Base-by-base conservation (phyloP, 345 rosid species). In the Salix koriyanagi region DNA sequence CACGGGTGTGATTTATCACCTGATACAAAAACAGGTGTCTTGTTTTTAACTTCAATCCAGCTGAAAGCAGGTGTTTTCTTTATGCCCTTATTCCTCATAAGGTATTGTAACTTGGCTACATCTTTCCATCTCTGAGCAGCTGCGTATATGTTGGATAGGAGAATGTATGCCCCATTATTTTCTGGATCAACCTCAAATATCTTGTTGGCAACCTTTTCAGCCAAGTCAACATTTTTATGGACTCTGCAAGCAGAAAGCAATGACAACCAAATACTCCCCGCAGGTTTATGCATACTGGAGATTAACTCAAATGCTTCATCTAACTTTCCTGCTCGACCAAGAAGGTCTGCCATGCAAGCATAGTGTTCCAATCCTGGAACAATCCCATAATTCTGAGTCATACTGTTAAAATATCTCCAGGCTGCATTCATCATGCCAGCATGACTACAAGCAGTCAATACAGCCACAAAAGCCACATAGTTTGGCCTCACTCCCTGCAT, bases 401-500 rank as follows among this genome's bases (percentile, higher is more conserved):
- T 94, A 77, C 79, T 42, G 70, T 85, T 81, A 76, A 92, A 92
- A 82, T 87, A 86, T 3, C 69, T 80, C 90, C 94, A 84, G 28
- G 88, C 96, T 83, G 85, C 87, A 50, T 89, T 88, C 10, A 87
- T 73, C 68, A 94, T 84, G 60, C 97, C 98, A 8, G 90, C 87
- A 79, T 92, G 96, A 85, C 94, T 94, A 76, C 98, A 94, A 37
- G 97, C 96, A 36, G 97, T 94, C 79, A 94, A 76, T 26, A 89
- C 90, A 46, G 98, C 96, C 52, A 92, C 78, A 81, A 86, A 91
- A 4, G 97, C 88, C 26, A 58, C 64, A 58, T 58, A 58, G 64
- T 18, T 58, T 19, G 97, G 94, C 65, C 81, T 86, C 72, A 92
- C 88, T 52, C 94, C 96, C 68, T 83, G 83, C 68, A 44, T 72